Base-by-base conservation (phyloP, 1,284 basidiomycete genomes). In the Hypsizygus ulmarius region DNA sequence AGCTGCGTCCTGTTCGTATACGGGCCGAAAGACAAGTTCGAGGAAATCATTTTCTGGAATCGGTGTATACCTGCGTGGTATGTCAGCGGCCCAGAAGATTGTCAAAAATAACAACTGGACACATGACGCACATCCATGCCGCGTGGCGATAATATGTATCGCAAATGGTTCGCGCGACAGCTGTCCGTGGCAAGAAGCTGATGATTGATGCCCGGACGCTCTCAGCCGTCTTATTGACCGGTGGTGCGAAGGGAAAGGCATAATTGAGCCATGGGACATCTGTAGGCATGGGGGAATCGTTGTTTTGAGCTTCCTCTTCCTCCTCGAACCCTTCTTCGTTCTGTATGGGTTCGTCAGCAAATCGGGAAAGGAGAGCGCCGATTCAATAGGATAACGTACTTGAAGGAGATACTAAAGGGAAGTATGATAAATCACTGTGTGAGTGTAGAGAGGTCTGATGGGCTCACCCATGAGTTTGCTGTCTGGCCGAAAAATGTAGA, bases 401-500 rank as follows among this genome's bases (percentile, higher is more conserved):
- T 75, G 70, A 53, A 76, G 68, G 47, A 76, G 71, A 66, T 74
- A 73, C 74, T 75, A 50, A 4, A 15, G 28, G 40, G 39, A 19
- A 45, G 38, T 34, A 27, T 37, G 51, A 32, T 45, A 32, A 30
- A 35, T 42, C 25, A 40, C 43, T 16, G 27, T 14, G 41, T 35
- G 35, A 43, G 18, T 36, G 16, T 12, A 5, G 12, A 18, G 12
- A 33, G 29, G 39, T 30, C 28, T 28, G 37, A 42, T 51, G 36
- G 48, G 63, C 81, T 55, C 65, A 86, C 82, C 78, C 81, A 84
- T 49, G 82, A 78, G 60, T 81, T 84, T 16, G 83, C 82, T 28
- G 81, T 75, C 46, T 71, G 72, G 18, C 83, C 83, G 59, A 77
- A 84, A 63, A 84, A 86, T 39, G 77, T 81, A 3, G 79, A 75